A percentile compares a stretch with the other conserved stretches of the same genome.
phyloP scores from a whole-genome alignment of 495 filamentous ascomycete species.

The Hypoxylon trugodes region DNA sequence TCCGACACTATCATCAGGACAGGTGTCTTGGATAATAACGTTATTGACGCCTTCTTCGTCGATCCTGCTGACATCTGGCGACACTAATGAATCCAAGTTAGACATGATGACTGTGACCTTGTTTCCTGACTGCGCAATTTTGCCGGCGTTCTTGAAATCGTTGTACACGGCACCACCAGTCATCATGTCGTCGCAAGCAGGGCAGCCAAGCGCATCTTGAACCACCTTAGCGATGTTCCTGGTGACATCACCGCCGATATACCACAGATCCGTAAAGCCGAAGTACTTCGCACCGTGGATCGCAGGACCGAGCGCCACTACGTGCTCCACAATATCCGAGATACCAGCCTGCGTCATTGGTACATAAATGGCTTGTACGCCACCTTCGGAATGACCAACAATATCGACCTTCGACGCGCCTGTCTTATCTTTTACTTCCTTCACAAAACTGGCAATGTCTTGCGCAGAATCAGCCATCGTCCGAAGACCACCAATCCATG shows the following conservation, averaged over 20 bases:
- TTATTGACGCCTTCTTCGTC: constrained; percentile 58
- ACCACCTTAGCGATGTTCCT: constrained; percentile 43
- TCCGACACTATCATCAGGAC: constrained; percentile 57
- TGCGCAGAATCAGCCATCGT: constrained; percentile 56
- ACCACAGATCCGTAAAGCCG: constrained; percentile 57
- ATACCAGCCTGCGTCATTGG: constrained; percentile 57
- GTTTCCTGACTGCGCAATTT: constrained; percentile 60
- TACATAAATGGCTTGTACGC: constrained; percentile 60
- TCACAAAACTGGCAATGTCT: constrained; percentile 61
- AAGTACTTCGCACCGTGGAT: constrained; percentile 59
- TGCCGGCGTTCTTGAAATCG: constrained; percentile 48
- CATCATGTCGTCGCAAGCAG: constrained; percentile 56
- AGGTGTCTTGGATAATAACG: constrained; percentile 57
- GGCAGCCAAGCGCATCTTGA: constrained; percentile 53
- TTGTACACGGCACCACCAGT: constrained; percentile 51
- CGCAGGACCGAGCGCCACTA: constrained; percentile 61
- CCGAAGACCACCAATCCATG: constrained; percentile 57
- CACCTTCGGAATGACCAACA: constrained; percentile 65
- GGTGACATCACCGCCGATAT: constrained; percentile 49
- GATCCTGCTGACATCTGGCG: constrained; percentile 54
- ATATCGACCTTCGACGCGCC: constrained; percentile 57
- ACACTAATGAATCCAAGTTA: constrained; percentile 58
- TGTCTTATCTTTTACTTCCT: constrained; percentile 51
- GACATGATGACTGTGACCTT: constrained; percentile 60
- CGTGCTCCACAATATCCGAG: constrained; percentile 52